These are phyloP conservation scores for Strobilomyces echinocephalus DNA, from an alignment of 768 basidiomycete species.

Conservation along the genomic window DNA sequence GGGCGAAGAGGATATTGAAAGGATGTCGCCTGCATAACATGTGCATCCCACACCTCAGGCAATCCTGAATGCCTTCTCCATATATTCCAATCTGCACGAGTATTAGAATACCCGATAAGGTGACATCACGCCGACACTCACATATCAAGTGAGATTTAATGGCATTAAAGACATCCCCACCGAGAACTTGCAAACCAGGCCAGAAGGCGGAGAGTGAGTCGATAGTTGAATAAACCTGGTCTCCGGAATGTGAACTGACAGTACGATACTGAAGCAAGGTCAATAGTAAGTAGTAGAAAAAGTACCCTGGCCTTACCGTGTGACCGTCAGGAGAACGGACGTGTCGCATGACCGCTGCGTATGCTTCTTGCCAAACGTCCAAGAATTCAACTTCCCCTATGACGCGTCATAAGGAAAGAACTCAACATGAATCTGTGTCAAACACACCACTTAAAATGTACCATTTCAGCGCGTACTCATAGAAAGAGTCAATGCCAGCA, in stretches of 20 bases:
- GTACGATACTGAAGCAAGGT: slow-evolving; percentile 62
- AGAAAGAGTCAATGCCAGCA: slow-evolving; percentile 94
- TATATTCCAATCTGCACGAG: slow-evolving; percentile 74
- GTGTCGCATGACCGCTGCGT: slow-evolving; percentile 82
- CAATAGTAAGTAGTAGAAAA: slow-evolving; percentile 1
- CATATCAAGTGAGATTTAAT: slow-evolving; percentile 90
- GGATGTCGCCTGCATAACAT: slow-evolving; percentile 64
- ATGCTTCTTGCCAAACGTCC: slow-evolving; percentile 81
- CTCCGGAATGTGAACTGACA: slow-evolving; percentile 76
- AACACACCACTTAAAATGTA: slow-evolving; percentile 75
- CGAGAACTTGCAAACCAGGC: slow-evolving; percentile 90
- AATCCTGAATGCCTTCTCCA: slow-evolving; percentile 85
- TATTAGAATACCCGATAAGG: neutral
- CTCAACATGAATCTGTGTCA: neutral
- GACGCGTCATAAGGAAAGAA: neutral
- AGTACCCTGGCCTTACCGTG: slow-evolving; percentile 51
- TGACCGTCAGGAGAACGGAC: slow-evolving; percentile 79
- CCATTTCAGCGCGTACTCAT: slow-evolving; percentile 92
- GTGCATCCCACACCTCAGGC: slow-evolving; percentile 90
- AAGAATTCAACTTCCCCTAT: slow-evolving; percentile 74
- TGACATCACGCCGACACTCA: slow-evolving; percentile 32
- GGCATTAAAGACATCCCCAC: slow-evolving; percentile 83
- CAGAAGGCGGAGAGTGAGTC: slow-evolving; percentile 96
- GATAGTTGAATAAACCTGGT: slow-evolving; percentile 69
- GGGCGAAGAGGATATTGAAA: slow-evolving; percentile 79